A percentile compares a stretch with the other conserved stretches of the same genome.
phyloP scores from a whole-genome alignment of 176 grass and related monocot species.

The Themeda triandra region DNA sequence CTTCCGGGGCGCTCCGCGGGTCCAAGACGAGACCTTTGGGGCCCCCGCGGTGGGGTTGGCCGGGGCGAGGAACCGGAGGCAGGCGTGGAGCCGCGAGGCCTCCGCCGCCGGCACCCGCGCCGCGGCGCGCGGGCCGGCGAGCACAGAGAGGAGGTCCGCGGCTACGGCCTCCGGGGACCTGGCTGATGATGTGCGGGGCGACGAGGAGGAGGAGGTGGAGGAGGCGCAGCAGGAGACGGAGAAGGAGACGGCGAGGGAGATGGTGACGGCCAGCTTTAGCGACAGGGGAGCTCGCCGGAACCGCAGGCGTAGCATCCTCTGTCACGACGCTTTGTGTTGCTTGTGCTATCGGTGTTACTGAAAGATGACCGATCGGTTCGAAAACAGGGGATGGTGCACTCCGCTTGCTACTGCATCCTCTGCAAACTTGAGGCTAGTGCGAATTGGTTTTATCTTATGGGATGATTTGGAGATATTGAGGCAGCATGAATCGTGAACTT shows the following conservation, averaged over 20 bases:
- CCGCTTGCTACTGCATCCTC: too few species aligned
- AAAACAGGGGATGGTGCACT: too few species aligned
- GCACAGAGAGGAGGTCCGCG: constrained; percentile 70
- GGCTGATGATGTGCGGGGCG: neutral
- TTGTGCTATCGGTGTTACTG: too few species aligned
- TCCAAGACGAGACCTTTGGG: neutral
- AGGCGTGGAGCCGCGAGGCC: constrained; percentile 42
- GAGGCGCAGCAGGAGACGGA: constrained; percentile 44
- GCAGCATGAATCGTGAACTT: too few species aligned
- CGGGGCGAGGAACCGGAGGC: constrained; percentile 74
- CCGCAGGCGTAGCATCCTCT: constrained; percentile 13
- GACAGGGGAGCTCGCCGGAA: constrained; percentile 16
- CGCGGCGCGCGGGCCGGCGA: constrained; percentile 36
- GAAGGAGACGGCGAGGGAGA: constrained; percentile 65
- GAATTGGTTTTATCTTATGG: too few species aligned
- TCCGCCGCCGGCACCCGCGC: constrained; percentile 46
- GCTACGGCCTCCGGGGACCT: constrained; percentile 35
- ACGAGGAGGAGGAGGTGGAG: constrained; percentile 4
- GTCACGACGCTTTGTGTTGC: neutral
- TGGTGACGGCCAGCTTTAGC: constrained; percentile 67
- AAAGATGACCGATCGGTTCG: too few species aligned
- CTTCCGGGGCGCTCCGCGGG: constrained; percentile 23
- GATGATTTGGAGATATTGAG: too few species aligned
- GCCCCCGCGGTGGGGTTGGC: neutral
- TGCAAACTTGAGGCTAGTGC: too few species aligned